These are phyloP conservation scores for Lactarius deliciosus DNA, from an alignment of 768 basidiomycete species.

Conservation along the genomic window DNA sequence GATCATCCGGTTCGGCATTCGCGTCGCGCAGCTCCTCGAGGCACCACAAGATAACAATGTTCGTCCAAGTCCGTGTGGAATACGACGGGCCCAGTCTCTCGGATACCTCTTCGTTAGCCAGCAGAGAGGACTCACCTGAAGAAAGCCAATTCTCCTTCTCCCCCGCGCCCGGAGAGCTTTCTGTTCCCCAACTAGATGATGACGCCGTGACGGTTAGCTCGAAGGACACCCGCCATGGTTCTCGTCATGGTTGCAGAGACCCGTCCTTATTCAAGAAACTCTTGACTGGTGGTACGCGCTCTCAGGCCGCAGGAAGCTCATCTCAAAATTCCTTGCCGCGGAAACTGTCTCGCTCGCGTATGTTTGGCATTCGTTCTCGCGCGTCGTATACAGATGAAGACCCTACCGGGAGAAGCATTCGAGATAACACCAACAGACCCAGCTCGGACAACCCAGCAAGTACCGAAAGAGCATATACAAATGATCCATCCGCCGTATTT, in stretches of 20 bases:
- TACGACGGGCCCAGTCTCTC: conserved; percentile 91
- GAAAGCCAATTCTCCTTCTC: conserved; percentile 58
- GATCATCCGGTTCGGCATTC: conserved; percentile 71
- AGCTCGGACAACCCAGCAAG: not conserved
- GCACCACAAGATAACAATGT: conserved; percentile 67
- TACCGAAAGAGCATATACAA: conserved; percentile 3
- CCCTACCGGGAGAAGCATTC: not conserved
- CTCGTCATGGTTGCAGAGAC: conserved; percentile 22
- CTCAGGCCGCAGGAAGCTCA: conserved; percentile 1
- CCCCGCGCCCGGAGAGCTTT: conserved; percentile 45
- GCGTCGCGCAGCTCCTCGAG: conserved; percentile 62
- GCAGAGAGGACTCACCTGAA: conserved; percentile 67
- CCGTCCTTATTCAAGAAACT: conserved; percentile 36
- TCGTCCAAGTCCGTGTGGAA: conserved; percentile 76
- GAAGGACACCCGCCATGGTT: conserved; percentile 46
- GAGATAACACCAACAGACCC: not conserved
- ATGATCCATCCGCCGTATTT: conserved; percentile 22
- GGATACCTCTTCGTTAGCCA: conserved; percentile 80
- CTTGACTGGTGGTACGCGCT: conserved; percentile 13
- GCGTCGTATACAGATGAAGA: conserved; percentile 12
- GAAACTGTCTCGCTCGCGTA: conserved; percentile 22
- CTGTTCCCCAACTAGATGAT: conserved; percentile 55
- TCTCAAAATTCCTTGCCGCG: not conserved
- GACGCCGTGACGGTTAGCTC: conserved; percentile 78
- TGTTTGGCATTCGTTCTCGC: conserved; percentile 18